Base-by-base conservation (phyloP, 78 protist species). In the Polysphondylium violaceum region DNA sequence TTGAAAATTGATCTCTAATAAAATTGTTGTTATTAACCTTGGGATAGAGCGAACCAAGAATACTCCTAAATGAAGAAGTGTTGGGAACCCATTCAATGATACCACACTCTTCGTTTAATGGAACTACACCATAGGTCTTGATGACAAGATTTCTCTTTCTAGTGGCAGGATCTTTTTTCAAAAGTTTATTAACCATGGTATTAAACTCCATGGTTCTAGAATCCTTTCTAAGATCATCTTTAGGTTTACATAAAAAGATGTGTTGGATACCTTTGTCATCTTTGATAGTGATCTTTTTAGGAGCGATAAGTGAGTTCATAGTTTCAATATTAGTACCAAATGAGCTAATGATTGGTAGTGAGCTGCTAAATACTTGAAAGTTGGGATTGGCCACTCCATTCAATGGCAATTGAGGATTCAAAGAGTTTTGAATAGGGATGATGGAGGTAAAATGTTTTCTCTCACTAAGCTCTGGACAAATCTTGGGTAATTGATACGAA, bases 201-300 rank as follows among this genome's bases (percentile, higher is more conserved):
- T n/a, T 47, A 41, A 98, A 59, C 53, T 98, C 99, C 98, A 97
- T 95, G 59, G 97, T 78, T 8, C 99, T 76, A 1, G 59, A 29
- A 72, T 98, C 99, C 27, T 96, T 97, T 19, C 99, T 78, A 8
- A 98, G 93, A 56, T 98, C 99, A 72, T 98, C 99, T 58, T 97
- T 91, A 2, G 99, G 99, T 75, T 98, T 98, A 53, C 94, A 77
- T 31, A 98, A 89, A 69, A 98, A 96, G 11, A 12, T 3, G 36
- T 88, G 55, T 14, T 4, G 1, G 9, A 31, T 0, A 23, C 98
- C 98, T 7, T 96, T 86, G 11, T 53, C 47, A 6, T 94, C 95
- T 29, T 11, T 7, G 1, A 97, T 43, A 35, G 31, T 40, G 23
- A 98, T 31, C 21, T 95, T 96, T 56, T 92, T 94, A 6, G 99